Percentiles rank a stretch among this genome's conserved stretches.
Conservation (phyloP, 805 yeast species). For the Teunomyces lycoperdinae region DNA sequence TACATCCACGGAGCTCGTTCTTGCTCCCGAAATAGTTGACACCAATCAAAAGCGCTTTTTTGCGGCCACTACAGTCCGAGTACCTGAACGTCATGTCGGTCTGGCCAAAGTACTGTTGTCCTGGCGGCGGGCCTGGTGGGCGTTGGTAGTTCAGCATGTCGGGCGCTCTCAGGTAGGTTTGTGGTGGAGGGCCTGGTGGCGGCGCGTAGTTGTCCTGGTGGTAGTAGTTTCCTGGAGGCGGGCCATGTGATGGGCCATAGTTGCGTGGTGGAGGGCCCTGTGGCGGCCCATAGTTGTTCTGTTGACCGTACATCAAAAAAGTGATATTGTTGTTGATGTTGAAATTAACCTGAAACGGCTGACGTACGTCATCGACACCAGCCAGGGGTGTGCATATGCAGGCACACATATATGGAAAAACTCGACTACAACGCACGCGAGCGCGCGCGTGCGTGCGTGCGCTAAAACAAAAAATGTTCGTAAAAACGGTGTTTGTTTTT, state of each 20-base stretch:
- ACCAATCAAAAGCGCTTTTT: conserved; percentile 37
- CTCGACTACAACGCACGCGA: too few relatives aligned
- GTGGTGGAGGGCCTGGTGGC: conserved; percentile 2
- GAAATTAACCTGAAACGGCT: not conserved
- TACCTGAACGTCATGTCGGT: conserved; percentile 36
- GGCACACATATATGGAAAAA: too few relatives aligned
- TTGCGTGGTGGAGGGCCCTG: conserved; percentile 19
- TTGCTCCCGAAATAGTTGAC: conserved; percentile 31
- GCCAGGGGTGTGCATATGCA: too few relatives aligned
- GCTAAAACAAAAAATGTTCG: too few relatives aligned
- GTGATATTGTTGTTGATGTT: too few relatives aligned
- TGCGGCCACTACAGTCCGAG: conserved; percentile 36
- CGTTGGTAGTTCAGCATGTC: not conserved
- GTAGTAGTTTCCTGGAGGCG: conserved; percentile 17
- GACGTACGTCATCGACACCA: not conserved
- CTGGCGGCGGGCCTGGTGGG: conserved; percentile 1
- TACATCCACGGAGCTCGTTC: conserved; percentile 35
- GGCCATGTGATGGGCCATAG: conserved; percentile 11
- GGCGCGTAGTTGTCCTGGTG: conserved; percentile 8
- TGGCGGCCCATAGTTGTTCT: conserved; percentile 18
- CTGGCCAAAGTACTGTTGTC: conserved; percentile 25
- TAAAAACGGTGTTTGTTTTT: too few relatives aligned
- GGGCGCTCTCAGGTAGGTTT: too few relatives aligned
- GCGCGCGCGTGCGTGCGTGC: too few relatives aligned
- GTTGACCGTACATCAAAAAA: conserved; percentile 21